Conservation (phyloP, 2,329 filamentous ascomycete genomes). For the Lojkania enalia region DNA sequence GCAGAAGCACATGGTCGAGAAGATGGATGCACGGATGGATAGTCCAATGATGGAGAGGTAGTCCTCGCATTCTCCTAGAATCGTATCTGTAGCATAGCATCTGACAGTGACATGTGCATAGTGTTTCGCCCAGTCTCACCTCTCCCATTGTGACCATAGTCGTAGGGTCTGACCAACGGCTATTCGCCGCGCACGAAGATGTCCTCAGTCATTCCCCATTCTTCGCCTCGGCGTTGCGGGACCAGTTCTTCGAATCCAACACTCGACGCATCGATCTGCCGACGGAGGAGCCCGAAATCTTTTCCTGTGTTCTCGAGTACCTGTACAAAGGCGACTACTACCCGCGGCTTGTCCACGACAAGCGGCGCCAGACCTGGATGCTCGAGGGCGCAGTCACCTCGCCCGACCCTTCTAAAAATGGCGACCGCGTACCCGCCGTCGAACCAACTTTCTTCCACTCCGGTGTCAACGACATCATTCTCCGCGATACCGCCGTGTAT, state of each 20-base stretch:
- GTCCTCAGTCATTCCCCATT: slow-evolving; percentile 84
- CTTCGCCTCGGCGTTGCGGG: slow-evolving; percentile 73
- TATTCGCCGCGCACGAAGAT: slow-evolving; percentile 95
- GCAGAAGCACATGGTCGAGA: slow-evolving; percentile 80
- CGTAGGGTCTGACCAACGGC: slow-evolving; percentile 79
- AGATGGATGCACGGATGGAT: slow-evolving; percentile 63
- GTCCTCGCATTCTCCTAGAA: not conserved
- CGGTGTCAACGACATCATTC: slow-evolving; percentile 72
- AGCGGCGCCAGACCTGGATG: slow-evolving; percentile 83
- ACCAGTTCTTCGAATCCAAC: slow-evolving; percentile 69
- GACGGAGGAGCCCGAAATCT: slow-evolving; percentile 84
- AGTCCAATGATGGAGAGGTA: slow-evolving; percentile 58
- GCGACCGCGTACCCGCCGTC: slow-evolving; percentile 58
- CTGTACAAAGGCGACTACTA: slow-evolving; percentile 97
- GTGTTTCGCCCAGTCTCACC: slow-evolving; percentile 55
- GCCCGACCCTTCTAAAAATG: slow-evolving; percentile 58
- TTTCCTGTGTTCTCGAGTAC: slow-evolving; percentile 93
- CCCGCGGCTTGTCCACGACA: slow-evolving; percentile 84
- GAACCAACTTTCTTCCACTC: slow-evolving; percentile 76
- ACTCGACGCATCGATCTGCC: slow-evolving; percentile 78
- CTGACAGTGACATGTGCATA: not conserved
- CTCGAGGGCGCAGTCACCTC: slow-evolving; percentile 72
- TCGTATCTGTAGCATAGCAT: slow-evolving; percentile 1
- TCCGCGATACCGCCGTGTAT: slow-evolving; percentile 93
- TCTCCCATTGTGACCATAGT: slow-evolving; percentile 83